phyloP scores from a whole-genome alignment of 2,329 filamentous ascomycete species.

The Metarhizium brunneum region DNA sequence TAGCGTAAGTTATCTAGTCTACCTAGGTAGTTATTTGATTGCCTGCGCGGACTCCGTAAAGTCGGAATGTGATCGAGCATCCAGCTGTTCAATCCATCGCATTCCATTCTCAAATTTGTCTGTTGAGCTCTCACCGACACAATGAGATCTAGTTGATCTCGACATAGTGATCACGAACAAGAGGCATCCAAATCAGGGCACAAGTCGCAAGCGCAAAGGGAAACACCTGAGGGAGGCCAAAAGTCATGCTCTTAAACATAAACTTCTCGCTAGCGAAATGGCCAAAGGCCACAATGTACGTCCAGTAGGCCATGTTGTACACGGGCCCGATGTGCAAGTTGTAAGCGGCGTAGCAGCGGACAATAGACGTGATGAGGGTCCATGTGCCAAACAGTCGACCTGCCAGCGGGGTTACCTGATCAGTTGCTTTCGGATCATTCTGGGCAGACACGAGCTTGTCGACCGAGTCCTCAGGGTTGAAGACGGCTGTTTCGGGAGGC shows the following conservation, averaged over 20 bases:
- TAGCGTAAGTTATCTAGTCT: too few relatives aligned
- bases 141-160: conserved; percentile 20
- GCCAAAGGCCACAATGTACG: conserved; percentile 65
- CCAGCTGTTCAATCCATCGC: too few relatives aligned
- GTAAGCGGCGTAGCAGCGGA: conserved; percentile 78
- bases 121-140: neutral
- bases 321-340: conserved; percentile 62
- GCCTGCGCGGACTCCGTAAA: too few relatives aligned
- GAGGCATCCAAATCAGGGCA: conserved; percentile 51
- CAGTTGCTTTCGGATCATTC: conserved; percentile 36
- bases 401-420: conserved; percentile 65
- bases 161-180: conserved; percentile 65
- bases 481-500: conserved; percentile 27
- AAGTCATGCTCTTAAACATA: conserved; percentile 65
- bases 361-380: conserved; percentile 68
- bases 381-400: conserved; percentile 80
- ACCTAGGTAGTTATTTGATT: too few relatives aligned
- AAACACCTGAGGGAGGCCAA: conserved; percentile 46
- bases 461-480: conserved; percentile 43
- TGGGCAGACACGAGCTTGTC: conserved; percentile 39
- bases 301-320: conserved; percentile 76
- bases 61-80: too few relatives aligned
- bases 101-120: neutral
- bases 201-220: conserved; percentile 42
- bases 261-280: conserved; percentile 79